Evolutionary conservation across 2,329 filamentous ascomycete species (phyloP).

Genomic region (Cryphonectria nitschkei): DNA sequence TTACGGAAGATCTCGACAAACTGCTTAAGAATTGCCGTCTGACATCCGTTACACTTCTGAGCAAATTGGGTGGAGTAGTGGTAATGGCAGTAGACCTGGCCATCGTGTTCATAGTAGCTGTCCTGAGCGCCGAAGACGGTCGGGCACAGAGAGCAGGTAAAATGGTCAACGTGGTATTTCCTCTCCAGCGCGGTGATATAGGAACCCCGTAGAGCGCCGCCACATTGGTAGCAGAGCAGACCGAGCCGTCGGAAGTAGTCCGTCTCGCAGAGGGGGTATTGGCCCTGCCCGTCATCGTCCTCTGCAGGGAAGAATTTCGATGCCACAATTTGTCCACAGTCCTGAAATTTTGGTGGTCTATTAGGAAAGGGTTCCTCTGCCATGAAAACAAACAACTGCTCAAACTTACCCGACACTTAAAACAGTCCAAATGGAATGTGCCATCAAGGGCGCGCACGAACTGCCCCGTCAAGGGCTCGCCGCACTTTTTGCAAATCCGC

Average conservation of each 20-base stretch:
- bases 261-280: constrained; percentile 96
- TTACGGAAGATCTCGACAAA: constrained; percentile 99
- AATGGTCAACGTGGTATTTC: constrained; percentile 99
- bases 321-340: constrained; percentile 94
- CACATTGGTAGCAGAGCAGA: constrained; percentile 88
- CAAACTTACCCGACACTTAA: constrained; percentile 84
- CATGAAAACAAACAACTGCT: constrained; percentile 1
- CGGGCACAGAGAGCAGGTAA: constrained; percentile 94
- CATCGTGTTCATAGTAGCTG: constrained; percentile 98
- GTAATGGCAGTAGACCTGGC: constrained; percentile 96
- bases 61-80: constrained; percentile 98
- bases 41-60: constrained; percentile 93
- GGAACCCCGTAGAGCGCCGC: constrained; percentile 88
- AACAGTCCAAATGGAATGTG: constrained; percentile 96
- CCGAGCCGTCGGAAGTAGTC: constrained; percentile 95
- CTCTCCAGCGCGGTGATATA: constrained; percentile 97
- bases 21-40: constrained; percentile 96
- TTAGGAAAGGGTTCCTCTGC: constrained; percentile 19
- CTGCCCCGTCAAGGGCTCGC: constrained; percentile 85
- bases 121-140: constrained; percentile 98
- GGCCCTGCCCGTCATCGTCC: constrained; percentile 79
- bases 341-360: constrained; percentile 56
- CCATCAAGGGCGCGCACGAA: constrained; percentile 93
- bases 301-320: constrained; percentile 99
- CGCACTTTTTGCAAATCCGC: constrained; percentile 83